phyloP scores from a whole-genome alignment of 148 eudicot genomes.

The Diospyros lotus region DNA sequence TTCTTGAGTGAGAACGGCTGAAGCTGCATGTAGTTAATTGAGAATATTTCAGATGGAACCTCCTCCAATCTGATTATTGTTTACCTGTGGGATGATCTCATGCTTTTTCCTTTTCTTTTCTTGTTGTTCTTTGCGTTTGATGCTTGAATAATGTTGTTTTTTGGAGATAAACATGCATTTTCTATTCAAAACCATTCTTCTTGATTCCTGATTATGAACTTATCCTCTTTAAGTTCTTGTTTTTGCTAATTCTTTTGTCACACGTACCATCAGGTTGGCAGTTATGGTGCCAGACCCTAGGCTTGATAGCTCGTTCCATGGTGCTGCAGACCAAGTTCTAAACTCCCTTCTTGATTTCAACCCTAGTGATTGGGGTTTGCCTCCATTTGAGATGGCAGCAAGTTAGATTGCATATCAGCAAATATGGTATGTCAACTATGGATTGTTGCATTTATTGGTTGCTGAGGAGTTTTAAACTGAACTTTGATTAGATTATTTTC shows the following conservation, averaged over 20 bases:
- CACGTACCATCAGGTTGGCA: conserved; percentile 52
- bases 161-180: background rate
- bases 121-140: background rate
- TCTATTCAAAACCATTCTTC: background rate
- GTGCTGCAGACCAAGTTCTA: conserved; percentile 61
- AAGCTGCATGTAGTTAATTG: background rate
- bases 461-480: too few relatives aligned
- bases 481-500: too few relatives aligned
- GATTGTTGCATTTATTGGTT: too few relatives aligned
- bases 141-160: too few relatives aligned
- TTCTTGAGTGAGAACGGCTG: background rate
- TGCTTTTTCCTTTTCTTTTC: background rate
- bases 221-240: background rate
- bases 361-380: conserved; percentile 83
- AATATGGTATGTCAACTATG: too few relatives aligned
- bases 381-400: conserved; percentile 50
- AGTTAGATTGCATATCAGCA: conserved; percentile 15
- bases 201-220: background rate
- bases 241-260: background rate
- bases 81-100: background rate
- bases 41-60: background rate
- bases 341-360: conserved; percentile 71
- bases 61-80: background rate
- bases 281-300: conserved; percentile 96
- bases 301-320: conserved; percentile 62